These are phyloP conservation scores for Epicoccum sorghinum DNA, from an alignment of 2,329 filamentous ascomycete species.

Conservation along the genomic window DNA sequence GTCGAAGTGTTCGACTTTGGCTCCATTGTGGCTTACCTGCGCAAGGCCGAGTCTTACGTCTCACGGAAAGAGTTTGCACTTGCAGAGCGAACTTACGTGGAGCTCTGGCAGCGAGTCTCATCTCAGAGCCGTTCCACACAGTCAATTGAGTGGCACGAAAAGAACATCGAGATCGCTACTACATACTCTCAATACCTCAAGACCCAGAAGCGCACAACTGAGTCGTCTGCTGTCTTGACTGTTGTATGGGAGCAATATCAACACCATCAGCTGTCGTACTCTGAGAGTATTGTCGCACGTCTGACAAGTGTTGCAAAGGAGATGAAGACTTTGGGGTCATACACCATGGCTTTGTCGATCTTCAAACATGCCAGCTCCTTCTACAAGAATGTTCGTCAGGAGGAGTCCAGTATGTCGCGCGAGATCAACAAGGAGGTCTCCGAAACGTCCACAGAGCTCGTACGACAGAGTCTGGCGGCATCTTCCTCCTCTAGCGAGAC, in stretches of 20 bases:
- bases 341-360: slow-evolving; percentile 54
- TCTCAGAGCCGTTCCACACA: slow-evolving; percentile 52
- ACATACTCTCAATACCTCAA: slow-evolving; percentile 57
- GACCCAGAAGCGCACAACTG: slow-evolving; percentile 51
- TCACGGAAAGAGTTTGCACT: slow-evolving; percentile 35
- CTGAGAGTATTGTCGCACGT: slow-evolving; percentile 45
- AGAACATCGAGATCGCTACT: slow-evolving; percentile 55
- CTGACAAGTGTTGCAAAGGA: slow-evolving; percentile 51
- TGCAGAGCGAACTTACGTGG: slow-evolving; percentile 57
- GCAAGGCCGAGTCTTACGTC: slow-evolving; percentile 47
- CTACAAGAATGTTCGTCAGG: slow-evolving; percentile 41
- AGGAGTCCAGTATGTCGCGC: slow-evolving; percentile 48
- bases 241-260: slow-evolving; percentile 59
- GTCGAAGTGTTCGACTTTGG: slow-evolving; percentile 39
- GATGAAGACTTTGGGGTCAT: slow-evolving; percentile 55
- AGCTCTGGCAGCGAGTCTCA: slow-evolving; percentile 60
- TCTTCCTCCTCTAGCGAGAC: slow-evolving; percentile 45
- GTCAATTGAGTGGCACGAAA: slow-evolving; percentile 55
- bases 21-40: slow-evolving; percentile 46
- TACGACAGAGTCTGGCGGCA: slow-evolving; percentile 46
- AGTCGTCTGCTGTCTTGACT: slow-evolving; percentile 54
- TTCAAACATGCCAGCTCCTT: slow-evolving; percentile 51
- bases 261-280: slow-evolving; percentile 49
- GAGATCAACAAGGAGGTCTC: slow-evolving; percentile 52
- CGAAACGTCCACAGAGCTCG: slow-evolving; percentile 50